Percentiles rank a stretch among this genome's conserved stretches.
These are phyloP conservation scores for Penicillium brevicompactum DNA, from an alignment of 2,329 filamentous ascomycete species.

Conservation along the genomic window DNA sequence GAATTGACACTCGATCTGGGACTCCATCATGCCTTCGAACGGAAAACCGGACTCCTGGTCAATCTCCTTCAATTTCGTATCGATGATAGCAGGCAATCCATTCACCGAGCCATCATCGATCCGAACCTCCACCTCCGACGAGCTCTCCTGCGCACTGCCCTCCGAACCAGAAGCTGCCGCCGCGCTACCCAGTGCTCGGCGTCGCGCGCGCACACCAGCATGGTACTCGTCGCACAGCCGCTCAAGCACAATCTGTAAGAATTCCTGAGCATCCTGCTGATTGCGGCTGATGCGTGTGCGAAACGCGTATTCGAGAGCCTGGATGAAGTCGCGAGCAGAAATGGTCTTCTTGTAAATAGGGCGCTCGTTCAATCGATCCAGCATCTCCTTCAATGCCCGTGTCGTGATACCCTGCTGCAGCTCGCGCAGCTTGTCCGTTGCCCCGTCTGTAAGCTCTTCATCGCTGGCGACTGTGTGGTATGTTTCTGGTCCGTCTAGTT, in stretches of 20 bases:
- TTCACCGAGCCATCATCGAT: constrained; percentile 39
- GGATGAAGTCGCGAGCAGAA: constrained; percentile 80
- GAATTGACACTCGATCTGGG: constrained; percentile 89
- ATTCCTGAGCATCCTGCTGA: constrained; percentile 97
- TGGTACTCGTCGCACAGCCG: constrained; percentile 92
- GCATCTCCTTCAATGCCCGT: constrained; percentile 83
- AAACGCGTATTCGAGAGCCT: constrained; percentile 81
- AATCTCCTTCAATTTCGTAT: constrained; percentile 40
- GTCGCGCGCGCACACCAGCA: constrained; percentile 74
- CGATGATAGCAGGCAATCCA: constrained; percentile 38
- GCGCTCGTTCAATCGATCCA: constrained; percentile 89
- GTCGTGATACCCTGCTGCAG: constrained; percentile 84
- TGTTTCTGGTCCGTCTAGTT: constrained; percentile 74
- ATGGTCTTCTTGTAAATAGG: constrained; percentile 94
- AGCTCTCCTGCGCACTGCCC: constrained; percentile 20
- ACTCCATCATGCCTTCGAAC: constrained; percentile 87
- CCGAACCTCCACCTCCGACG: constrained; percentile 36
- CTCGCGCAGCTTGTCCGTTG: constrained; percentile 54
- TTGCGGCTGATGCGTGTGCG: constrained; percentile 87
- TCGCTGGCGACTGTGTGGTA: constrained; percentile 65
- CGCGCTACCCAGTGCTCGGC: constrained; percentile 33
- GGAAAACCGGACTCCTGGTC: constrained; percentile 68
- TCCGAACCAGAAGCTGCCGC: constrained; percentile 20
- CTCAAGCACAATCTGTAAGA: constrained; percentile 90
- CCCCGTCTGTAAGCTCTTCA: constrained; percentile 39